Percentiles rank a stretch among this genome's conserved stretches.
phyloP scores from a whole-genome alignment of 495 filamentous ascomycete species.

The Neurospora tetrasperma region DNA sequence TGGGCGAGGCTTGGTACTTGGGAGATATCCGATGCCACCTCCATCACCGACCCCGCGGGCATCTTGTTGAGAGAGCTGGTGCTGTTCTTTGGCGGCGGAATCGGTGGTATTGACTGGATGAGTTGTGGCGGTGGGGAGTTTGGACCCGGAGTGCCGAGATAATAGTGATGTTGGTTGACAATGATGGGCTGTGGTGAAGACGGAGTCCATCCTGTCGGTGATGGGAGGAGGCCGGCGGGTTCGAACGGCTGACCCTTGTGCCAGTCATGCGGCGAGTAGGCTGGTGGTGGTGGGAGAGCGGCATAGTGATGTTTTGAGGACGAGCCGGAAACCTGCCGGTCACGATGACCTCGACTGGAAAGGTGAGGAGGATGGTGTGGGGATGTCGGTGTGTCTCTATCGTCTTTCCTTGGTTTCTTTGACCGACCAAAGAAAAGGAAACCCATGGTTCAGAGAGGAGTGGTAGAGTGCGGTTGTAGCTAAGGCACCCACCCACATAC shows the following conservation, averaged over 20 bases:
- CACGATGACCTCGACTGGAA: neutral
- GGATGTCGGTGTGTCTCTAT: conserved; percentile 5
- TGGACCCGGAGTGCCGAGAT: conserved; percentile 23
- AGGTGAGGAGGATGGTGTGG: conserved; percentile 8
- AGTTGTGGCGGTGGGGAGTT: conserved; percentile 11
- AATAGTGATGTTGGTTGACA: conserved; percentile 41
- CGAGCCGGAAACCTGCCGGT: neutral
- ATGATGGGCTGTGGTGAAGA: conserved; percentile 29
- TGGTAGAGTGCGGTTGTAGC: neutral
- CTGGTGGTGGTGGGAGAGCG: conserved; percentile 9
- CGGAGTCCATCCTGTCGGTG: conserved; percentile 25
- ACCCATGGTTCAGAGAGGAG: conserved; percentile 26
- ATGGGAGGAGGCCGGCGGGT: conserved; percentile 25
- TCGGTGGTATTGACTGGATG: neutral
- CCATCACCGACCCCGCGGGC: conserved; percentile 27
- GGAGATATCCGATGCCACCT: conserved; percentile 26
- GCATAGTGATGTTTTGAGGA: conserved; percentile 5
- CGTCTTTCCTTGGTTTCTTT: conserved; percentile 25
- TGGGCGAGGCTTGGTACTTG: conserved; percentile 17
- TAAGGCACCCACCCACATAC: neutral
- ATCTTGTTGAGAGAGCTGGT: conserved; percentile 22
- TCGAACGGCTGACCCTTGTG: conserved; percentile 18
- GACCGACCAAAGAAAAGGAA: conserved; percentile 38
- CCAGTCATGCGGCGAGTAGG: conserved; percentile 14
- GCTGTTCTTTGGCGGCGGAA: conserved; percentile 8